These are phyloP conservation scores for Royoungia palumana DNA, from an alignment of 768 basidiomycete species.

Conservation along the genomic window DNA sequence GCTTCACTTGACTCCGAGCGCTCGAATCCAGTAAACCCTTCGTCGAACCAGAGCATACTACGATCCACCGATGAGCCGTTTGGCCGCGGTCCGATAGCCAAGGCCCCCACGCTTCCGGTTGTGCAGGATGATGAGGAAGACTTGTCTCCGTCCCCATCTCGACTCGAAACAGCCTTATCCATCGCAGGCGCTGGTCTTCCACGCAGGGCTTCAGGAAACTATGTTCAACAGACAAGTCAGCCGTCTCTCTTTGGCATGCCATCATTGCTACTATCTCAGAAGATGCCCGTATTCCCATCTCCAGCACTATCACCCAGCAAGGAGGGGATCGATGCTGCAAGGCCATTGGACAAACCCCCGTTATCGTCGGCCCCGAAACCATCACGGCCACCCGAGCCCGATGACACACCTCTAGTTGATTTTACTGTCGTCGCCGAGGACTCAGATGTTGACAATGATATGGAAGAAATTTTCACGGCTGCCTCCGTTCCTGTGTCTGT, in stretches of 20 bases:
- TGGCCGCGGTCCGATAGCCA: background rate
- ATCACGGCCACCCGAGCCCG: conserved; percentile 1
- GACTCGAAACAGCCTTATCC: conserved; percentile 64
- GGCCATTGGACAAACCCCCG: conserved; percentile 6
- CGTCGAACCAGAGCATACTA: conserved; percentile 3
- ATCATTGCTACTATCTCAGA: conserved; percentile 27
- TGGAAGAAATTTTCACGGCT: conserved; percentile 34
- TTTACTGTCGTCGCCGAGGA: conserved; percentile 3
- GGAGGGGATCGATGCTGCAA: background rate
- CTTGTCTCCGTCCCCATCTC: conserved; percentile 47
- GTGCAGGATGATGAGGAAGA: conserved; percentile 41
- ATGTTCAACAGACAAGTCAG: conserved; percentile 12
- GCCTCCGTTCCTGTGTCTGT: conserved; percentile 1
- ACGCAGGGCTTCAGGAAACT: conserved; percentile 14
- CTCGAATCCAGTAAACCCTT: background rate
- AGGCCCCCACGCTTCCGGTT: background rate
- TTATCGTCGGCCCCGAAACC: conserved; percentile 1
- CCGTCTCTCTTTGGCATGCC: conserved; percentile 38
- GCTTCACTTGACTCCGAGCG: conserved; percentile 48
- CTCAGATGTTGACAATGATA: conserved; percentile 34
- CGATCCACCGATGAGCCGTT: conserved; percentile 1
- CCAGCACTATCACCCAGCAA: background rate
- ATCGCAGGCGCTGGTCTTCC: conserved; percentile 57
- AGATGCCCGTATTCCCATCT: background rate
- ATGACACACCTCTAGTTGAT: background rate